A percentile compares a stretch with the other conserved stretches of the same genome.
Conservation (phyloP, 805 yeast species). For the Wickerhamomyces chaumierensis region DNA sequence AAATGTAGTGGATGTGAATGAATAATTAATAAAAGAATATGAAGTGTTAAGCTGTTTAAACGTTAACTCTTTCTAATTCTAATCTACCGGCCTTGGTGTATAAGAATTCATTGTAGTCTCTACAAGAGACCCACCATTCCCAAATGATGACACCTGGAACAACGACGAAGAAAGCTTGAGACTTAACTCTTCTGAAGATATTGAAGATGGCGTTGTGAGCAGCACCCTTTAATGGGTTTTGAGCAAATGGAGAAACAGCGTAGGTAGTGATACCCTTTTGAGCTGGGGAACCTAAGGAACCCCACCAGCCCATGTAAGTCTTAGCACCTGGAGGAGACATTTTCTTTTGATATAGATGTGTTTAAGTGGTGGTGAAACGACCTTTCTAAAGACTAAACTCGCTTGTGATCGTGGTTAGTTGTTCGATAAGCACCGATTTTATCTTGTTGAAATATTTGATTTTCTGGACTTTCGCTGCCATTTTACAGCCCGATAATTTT, state of each 20-base stretch:
- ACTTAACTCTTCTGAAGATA: slow-evolving; percentile 85
- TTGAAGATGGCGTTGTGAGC: slow-evolving; percentile 82
- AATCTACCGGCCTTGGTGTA: slow-evolving; percentile 98
- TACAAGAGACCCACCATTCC: slow-evolving; percentile 78
- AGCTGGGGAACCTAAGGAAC: slow-evolving; percentile 74
- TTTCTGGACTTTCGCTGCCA: background rate
- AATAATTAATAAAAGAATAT: background rate
- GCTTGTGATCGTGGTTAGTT: slow-evolving; percentile 1
- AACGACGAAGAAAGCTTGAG: slow-evolving; percentile 68
- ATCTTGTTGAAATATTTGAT: background rate
- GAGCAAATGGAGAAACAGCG: slow-evolving; percentile 89
- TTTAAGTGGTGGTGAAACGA: no score
- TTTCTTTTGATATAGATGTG: slow-evolving; percentile 1
- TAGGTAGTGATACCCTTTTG: slow-evolving; percentile 82
- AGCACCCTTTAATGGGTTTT: slow-evolving; percentile 82
- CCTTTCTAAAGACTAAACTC: no score
- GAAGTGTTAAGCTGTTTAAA: slow-evolving; percentile 10
- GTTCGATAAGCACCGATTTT: slow-evolving; percentile 6
- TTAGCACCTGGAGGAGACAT: slow-evolving; percentile 70
- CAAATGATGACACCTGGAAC: slow-evolving; percentile 75
- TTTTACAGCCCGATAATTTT: background rate
- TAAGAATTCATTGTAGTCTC: slow-evolving; percentile 85
- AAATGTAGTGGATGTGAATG: background rate
- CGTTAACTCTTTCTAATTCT: slow-evolving; percentile 63
- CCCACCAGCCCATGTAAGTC: slow-evolving; percentile 97